Evolutionary conservation across 148 eudicot genomes (phyloP), one percentile per base, ranked within the genome.

Genomic region (Euryodendron excelsum): DNA sequence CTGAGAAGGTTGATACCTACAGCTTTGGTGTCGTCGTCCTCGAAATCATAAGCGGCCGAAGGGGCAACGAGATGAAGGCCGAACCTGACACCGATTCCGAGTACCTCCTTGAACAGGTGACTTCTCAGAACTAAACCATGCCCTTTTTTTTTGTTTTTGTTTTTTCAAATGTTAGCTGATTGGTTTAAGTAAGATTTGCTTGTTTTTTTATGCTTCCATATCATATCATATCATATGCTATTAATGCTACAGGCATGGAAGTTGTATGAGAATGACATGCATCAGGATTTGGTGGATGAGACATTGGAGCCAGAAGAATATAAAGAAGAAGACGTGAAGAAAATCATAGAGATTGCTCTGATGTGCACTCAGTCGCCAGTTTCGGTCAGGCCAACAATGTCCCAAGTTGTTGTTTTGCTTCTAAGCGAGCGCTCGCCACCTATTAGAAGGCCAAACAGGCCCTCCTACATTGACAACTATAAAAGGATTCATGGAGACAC

Each of bases 221-320:
- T 28, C 7, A 2, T 20, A 33, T 33, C 56, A 8, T 18, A 36
- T n/a, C n/a, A n/a, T n/a, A n/a, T n/a, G n/a, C n/a, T n/a, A n/a
- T n/a, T n/a, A n/a, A n/a, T n/a, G n/a, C n/a, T n/a, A 62, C 31
- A 87, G 87, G 89, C 89, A 25, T 87, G 89, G 89, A 82, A 78
- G 69, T 21, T 84, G 74, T 76, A 87, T 18, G 87, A 82, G 61
- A 52, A 17, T 17, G 80, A 68, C 7, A 45, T 21, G 69, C 84
- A 77, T 69, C n/a, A 82, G n/a, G 72, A 59, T 31, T 66, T 87
- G 53, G 83, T 82, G 15, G 89, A 87, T 5, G 84, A 72, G 64
- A 69, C 73, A 4, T 60, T 87, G 30, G 87, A 82, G 64, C 3
- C 79, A 10, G 41, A 72, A 27, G 86, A 82, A 18, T 84, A 80